Evolutionary conservation across 805 yeast genomes (phyloP).

Genomic region (Helenozyma rhizophorensis): DNA sequence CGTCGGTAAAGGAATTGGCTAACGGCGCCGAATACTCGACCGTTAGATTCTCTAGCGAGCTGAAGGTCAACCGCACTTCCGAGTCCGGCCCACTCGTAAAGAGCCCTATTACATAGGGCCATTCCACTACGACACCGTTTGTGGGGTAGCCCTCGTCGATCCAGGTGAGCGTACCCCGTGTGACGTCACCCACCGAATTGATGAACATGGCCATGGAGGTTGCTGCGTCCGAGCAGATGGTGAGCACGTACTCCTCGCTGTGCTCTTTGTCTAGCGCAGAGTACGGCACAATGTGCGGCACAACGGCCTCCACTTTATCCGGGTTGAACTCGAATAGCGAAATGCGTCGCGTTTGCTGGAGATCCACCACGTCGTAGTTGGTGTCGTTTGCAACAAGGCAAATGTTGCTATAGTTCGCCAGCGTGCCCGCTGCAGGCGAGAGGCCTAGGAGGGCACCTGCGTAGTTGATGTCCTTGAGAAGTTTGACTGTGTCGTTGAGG

Average conservation of each 20-base stretch:
- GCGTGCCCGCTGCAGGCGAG: conserved; percentile 23
- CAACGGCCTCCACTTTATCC: conserved; percentile 1
- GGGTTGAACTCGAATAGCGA: conserved; percentile 32
- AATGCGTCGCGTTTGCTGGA: conserved; percentile 27
- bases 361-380: conserved; percentile 35
- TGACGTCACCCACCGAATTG: conserved; percentile 35
- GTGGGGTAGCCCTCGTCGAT: conserved; percentile 31
- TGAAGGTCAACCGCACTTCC: conserved; percentile 13
- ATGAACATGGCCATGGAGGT: conserved; percentile 40
- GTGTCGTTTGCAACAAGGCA: conserved; percentile 29
- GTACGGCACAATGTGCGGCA: conserved; percentile 11
- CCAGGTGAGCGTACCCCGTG: conserved; percentile 41
- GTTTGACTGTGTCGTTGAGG: conserved; percentile 21
- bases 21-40: conserved; percentile 2
- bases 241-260: conserved; percentile 24
- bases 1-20: too few species aligned
- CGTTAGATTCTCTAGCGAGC: conserved; percentile 24
- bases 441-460: conserved; percentile 23
- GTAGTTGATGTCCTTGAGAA: conserved; percentile 32
- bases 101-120: conserved; percentile 36
- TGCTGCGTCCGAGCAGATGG: conserved; percentile 28
- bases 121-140: conserved; percentile 26
- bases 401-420: conserved; percentile 26
- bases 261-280: conserved; percentile 11
- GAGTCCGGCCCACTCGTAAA: conserved; percentile 12